Conservation (phyloP, 805 yeast genomes). For the Saccharomyces eubayanus region DNA sequence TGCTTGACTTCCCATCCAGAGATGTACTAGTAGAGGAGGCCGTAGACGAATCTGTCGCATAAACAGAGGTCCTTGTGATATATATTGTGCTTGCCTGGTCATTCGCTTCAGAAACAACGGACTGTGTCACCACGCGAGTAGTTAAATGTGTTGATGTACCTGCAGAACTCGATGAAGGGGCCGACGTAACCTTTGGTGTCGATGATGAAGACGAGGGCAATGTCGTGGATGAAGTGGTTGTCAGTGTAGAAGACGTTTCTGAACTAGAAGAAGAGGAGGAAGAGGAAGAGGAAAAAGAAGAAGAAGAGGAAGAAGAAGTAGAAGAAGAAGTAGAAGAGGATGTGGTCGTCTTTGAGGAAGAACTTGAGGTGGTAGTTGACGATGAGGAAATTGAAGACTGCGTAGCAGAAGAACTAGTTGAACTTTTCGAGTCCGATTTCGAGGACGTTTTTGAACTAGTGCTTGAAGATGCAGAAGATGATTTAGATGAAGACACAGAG, state of each 20-base stretch:
- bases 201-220: slow-evolving; percentile 11
- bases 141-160: slow-evolving; percentile 18
- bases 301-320: slow-evolving; percentile 10
- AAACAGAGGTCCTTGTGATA: slow-evolving; percentile 24
- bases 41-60: slow-evolving; percentile 11
- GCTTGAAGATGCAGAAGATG: not conserved
- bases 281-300: slow-evolving; percentile 10
- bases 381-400: slow-evolving; percentile 8
- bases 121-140: slow-evolving; percentile 19
- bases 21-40: not conserved
- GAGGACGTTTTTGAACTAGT: not conserved
- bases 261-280: slow-evolving; percentile 13
- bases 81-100: slow-evolving; percentile 14
- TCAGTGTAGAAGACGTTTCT: slow-evolving; percentile 11
- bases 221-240: slow-evolving; percentile 12
- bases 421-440: not conserved
- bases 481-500: not conserved
- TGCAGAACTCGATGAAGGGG: not conserved
- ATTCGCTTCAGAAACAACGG: slow-evolving; percentile 17
- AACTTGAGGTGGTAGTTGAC: not conserved
- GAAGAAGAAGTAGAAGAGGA: slow-evolving; percentile 8
- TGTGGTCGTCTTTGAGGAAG: slow-evolving; percentile 4
- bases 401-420: not conserved
- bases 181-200: not conserved
- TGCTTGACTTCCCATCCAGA: not conserved